Evolutionary conservation across 306 rosid genomes (phyloP), one percentile per base, ranked within the genome.

Genomic region (Arachis hypogaea): DNA sequence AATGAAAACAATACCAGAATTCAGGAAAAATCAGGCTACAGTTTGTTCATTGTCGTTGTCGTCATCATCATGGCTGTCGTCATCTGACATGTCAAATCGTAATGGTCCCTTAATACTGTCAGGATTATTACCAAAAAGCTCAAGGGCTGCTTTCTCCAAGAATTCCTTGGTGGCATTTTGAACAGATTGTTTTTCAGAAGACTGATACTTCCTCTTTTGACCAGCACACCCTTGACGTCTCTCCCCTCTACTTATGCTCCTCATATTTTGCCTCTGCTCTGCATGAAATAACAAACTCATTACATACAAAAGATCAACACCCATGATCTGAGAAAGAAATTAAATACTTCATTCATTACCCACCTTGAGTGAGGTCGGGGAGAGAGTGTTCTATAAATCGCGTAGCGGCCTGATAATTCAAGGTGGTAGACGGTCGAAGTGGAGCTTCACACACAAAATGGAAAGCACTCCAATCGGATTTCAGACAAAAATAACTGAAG

Each of bases 321-420:
- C 18, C 28, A 43, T 61, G 10, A 59, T 66, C 55, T n/a, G 49
- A 61, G 71, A 71, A 62, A 56, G 33, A 63, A 4, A 61, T 67
- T 28, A 56, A 63, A 4, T 57, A 72, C 28, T 52, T 0, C 63
- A 69, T 68, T 61, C 28, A 84, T 33, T 50, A 82, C 86, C 57
- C 71, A 94, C 99, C 96, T 77, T 69, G 61, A 29, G 93, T 88
- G 45, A 94, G 97, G 82, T 92, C 93, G 4, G 97, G 99, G 80
- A 94, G 81, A 73, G 97, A 88, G 80, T 90, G 93, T 72, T 79
- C 93, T 3, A 94, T 92, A 78, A 94, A 89, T 66, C 99, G 97
- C 3, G 90, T 86, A 36, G 99, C 97, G n/a, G 97, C 99, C 77
- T 74, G 87, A 77, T 76, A 59, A 72, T 94, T 89, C 85, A 94